Conservation (phyloP, 768 basidiomycete species). For the Cyclocybe cylindracea region DNA sequence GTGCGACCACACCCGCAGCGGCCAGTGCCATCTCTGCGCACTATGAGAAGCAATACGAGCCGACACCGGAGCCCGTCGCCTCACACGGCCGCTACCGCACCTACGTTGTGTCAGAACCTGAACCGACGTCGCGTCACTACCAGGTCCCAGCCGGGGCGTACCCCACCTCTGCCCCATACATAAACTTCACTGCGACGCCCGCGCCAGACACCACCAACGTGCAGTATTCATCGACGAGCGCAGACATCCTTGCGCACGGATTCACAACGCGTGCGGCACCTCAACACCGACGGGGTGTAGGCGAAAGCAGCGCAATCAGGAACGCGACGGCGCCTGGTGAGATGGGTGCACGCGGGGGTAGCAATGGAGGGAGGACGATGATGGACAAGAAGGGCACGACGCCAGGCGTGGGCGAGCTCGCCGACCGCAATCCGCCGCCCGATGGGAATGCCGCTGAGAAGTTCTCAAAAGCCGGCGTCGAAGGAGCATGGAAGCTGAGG, state of each 20-base stretch:
- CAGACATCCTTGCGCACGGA: conserved; percentile 39
- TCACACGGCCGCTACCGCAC: conserved; percentile 52
- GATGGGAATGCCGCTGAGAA: conserved; percentile 42
- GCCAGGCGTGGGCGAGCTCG: conserved; percentile 36
- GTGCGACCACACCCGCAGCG: conserved; percentile 33
- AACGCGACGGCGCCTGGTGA: conserved; percentile 43
- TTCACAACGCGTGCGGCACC: conserved; percentile 42
- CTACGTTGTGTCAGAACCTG: conserved; percentile 76
- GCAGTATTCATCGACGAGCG: conserved; percentile 44
- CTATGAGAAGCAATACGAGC: conserved; percentile 67
- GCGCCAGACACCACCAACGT: conserved; percentile 34
- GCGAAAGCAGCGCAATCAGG: conserved; percentile 48
- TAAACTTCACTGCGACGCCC: conserved; percentile 41
- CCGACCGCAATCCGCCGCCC: conserved; percentile 48
- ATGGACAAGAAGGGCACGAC: conserved; percentile 42
- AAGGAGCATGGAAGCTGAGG: conserved; percentile 50
- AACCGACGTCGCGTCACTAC: conserved; percentile 60
- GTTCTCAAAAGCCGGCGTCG: conserved; percentile 46
- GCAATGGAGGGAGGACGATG: conserved; percentile 41
- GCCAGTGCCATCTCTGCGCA: conserved; percentile 30
- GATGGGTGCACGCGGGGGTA: conserved; percentile 43
- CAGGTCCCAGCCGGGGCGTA: conserved; percentile 75
- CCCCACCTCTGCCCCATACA: conserved; percentile 48
- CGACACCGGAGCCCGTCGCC: conserved; percentile 46
- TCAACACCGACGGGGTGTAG: conserved; percentile 44